Base-by-base conservation (phyloP, 345 rosid genomes). In the Eucalyptus tenuipes region DNA sequence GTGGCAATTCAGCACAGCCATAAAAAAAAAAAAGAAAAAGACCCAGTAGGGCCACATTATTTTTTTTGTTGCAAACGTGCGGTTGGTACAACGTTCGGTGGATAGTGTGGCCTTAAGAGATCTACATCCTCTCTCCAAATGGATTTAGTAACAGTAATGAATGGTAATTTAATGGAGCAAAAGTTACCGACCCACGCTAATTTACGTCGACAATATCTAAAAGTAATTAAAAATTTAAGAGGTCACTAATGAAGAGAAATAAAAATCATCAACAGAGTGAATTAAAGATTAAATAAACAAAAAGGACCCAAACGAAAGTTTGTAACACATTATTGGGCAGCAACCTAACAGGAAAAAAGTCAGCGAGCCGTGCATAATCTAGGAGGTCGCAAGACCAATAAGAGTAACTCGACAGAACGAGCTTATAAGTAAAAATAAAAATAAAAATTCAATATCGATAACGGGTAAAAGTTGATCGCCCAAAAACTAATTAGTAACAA, bases 401-500 rank as follows among this genome's bases (percentile, higher is more conserved):
- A 61, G 3, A 13, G 15, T 66, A 66, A 20, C 15, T 37, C 27
- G 2, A 18, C 5, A 2, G 13, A 31, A 68, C 4, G 9, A 68
- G 80, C 80, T 33, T 5, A 16, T 16, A 33, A 4, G 12, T 17
- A 1, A 31, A 31, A 33, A 25, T 25, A 59, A 17, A 8, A 16
- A 7, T 3, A 12, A 12, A 59, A 59, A 13, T 25, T 61, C 4
- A 12, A 27, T 27, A 61, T 64, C 20, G 5, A 64, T 7, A 7
- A 7, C 8, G 10, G 10, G 14, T n/a, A n/a, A 0, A n/a, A 64
- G 5, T n/a, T 0, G 40, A 10, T n/a, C 5, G 37, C 40, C 18
- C 37, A n/a, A 64, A 64, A 64, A n/a, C 10, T 14, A n/a, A n/a
- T 64, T 7, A 13, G 15, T 29, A 64, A n/a, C 10, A 3, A 15